Base-by-base conservation (phyloP, 352 stramenopile genomes). In the Globisporangium iwayamae region DNA sequence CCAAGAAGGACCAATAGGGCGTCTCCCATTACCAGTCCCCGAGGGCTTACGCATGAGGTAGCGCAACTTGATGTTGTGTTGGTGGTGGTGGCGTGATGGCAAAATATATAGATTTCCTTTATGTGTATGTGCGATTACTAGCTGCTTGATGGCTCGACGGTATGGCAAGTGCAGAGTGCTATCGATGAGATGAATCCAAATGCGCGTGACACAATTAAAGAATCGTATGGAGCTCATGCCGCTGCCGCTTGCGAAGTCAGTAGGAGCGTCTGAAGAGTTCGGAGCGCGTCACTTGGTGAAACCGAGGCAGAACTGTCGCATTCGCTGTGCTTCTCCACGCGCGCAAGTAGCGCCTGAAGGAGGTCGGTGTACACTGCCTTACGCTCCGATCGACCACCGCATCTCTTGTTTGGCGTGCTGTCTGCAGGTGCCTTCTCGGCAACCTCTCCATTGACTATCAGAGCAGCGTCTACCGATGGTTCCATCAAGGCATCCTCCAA, bases 1-100 rank as follows among this genome's bases (percentile, higher is more conserved):
- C 46, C 48, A 66, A 70, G 56, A 68, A 69, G 55, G 66, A 73
- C 54, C 47, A 73, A 28, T 73, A 41, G 36, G 36, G 10, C 36
- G 36, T 41, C 36, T 16, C 9, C 34, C 9, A 41, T 14, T 16
- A 41, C 36, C 34, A 3, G 34, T 39, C 11, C 34, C 7, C 36
- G 36, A 41, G 11, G 36, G 36, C 11, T 41, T 5, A 7, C 30
- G 30, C 51, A 30, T 30, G 51, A 66, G 60, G 25, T 39, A 36
- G 36, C 34, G 34, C 4, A 47, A 47, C 48, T 55, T 20, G 57
- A 63, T 11, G 28, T 43, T 34, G 43, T 52, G n/a, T 30, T 48
- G 43, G 11, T 54, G 45, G 22, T 54, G 8, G 22, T 54, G 8
- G 43, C 45, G 38, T 56, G 30, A 39, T 63, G 47, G 18, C 8